Conservation (phyloP, 495 filamentous ascomycete species). For the Pyrenula aspistea region DNA sequence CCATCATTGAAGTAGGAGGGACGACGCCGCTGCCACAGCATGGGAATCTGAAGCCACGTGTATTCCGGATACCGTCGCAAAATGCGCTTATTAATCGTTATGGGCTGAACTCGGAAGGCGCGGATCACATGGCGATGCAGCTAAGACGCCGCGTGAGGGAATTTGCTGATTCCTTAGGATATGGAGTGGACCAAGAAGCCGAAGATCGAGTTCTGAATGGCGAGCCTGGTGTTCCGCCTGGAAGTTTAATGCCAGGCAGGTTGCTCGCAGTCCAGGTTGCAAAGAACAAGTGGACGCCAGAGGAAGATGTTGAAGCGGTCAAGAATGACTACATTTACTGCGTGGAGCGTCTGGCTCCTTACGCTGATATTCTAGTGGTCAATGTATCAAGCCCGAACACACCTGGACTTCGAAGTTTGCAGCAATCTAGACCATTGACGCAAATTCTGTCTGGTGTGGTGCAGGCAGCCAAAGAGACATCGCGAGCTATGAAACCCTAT, state of each 20-base stretch:
- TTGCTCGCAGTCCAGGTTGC: slow-evolving; percentile 88
- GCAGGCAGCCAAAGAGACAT: slow-evolving; percentile 51
- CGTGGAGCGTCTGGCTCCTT: slow-evolving; percentile 65
- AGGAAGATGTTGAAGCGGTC: slow-evolving; percentile 73
- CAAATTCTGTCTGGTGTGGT: slow-evolving; percentile 73
- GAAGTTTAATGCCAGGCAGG: slow-evolving; percentile 59
- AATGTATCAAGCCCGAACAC: slow-evolving; percentile 97
- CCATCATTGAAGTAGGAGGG: slow-evolving; percentile 83
- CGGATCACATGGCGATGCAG: slow-evolving; percentile 69
- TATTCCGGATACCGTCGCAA: slow-evolving; percentile 72
- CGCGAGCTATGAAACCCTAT: slow-evolving; percentile 60
- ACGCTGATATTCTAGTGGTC: slow-evolving; percentile 89
- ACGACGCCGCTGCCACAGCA: slow-evolving; percentile 74
- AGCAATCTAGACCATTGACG: slow-evolving; percentile 70
- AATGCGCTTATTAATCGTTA: slow-evolving; percentile 90
- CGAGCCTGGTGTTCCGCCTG: slow-evolving; percentile 51
- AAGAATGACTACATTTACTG: slow-evolving; percentile 77
- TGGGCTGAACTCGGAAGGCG: slow-evolving; percentile 84
- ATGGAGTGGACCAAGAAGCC: slow-evolving; percentile 47
- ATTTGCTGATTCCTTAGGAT: slow-evolving; percentile 58
- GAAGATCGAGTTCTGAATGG: slow-evolving; percentile 65
- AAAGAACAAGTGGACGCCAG: slow-evolving; percentile 88
- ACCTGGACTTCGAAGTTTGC: slow-evolving; percentile 73
- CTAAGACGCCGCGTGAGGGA: slow-evolving; percentile 65
- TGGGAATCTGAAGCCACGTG: slow-evolving; percentile 76